These are phyloP conservation scores for Vicia faba DNA, from an alignment of 306 rosid genomes.

Conservation along the genomic window DNA sequence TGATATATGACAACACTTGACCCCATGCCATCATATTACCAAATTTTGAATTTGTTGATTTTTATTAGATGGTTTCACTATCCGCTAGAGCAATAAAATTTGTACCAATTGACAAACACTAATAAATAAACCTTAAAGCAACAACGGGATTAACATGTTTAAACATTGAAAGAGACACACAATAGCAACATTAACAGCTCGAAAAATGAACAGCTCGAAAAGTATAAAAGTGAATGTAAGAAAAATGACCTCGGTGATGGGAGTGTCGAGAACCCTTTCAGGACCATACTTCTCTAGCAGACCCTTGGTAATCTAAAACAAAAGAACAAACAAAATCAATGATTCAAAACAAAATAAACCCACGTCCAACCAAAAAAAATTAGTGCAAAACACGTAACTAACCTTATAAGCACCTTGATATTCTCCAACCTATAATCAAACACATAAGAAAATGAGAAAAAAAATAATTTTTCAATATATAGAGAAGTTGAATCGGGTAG, in stretches of 20 bases:
- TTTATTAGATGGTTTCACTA: slow-evolving; percentile 10
- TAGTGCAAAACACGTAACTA: slow-evolving; percentile 32
- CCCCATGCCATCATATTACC: slow-evolving; percentile 12
- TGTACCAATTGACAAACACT: not conserved
- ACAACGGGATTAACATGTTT: not conserved
- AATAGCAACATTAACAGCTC: not conserved
- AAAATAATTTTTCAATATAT: not conserved
- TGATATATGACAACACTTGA: not conserved
- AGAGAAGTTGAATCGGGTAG: not conserved
- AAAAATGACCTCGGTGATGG: slow-evolving; percentile 86
- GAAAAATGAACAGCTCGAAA: slow-evolving; percentile 21
- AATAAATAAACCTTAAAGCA: not conserved
- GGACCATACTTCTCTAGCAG: slow-evolving; percentile 97
- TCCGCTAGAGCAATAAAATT: slow-evolving; percentile 5
- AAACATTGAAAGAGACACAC: not conserved
- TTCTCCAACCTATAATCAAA: slow-evolving; percentile 84
- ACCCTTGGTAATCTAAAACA: slow-evolving; percentile 78
- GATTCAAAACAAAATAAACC: slow-evolving; percentile 11
- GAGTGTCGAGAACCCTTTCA: slow-evolving; percentile 96
- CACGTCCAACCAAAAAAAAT: not conserved
- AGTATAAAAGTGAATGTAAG: slow-evolving; percentile 27
- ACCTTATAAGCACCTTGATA: slow-evolving; percentile 99
- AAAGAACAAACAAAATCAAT: slow-evolving; percentile 23
- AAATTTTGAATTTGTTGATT: not conserved
- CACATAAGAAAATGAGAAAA: slow-evolving; percentile 21